Evolutionary conservation across 441 rosid genomes (phyloP), one percentile per base, ranked within the genome.

Genomic region (Biscutella laevigata): DNA sequence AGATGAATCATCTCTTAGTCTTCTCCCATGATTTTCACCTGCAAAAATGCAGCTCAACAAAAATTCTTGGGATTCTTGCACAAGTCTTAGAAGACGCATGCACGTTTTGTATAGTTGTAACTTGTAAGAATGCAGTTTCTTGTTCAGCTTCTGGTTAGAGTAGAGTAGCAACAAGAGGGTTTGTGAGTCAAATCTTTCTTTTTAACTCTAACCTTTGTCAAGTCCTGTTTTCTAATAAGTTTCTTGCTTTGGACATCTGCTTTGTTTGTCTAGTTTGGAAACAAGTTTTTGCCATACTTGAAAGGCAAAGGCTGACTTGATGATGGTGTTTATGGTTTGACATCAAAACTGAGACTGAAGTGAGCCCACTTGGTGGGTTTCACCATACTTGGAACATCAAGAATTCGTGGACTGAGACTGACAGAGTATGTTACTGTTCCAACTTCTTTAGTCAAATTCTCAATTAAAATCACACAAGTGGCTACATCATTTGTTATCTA

Each of bases 381-480:
- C n/a, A n/a, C n/a, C n/a, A n/a, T n/a, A n/a, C n/a, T n/a, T n/a
- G n/a, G n/a, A n/a, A n/a, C n/a, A n/a, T n/a, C n/a, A n/a, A 36
- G 6, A 17, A 5, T 26, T 27, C 26, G 25, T 53, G 33, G 14
- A 4, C 36, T 7, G 33, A 51, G 43, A 21, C 4, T 7, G 24
- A 25, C 4, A 22, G 4, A n/a, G 6, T 12, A 39, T 39, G 14
- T 19, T 39, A 0, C 14, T 19, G 14, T n/a, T n/a, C n/a, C 26
- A 4, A 25, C 25, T 19, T 39, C 24, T 77, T 80, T 75, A 56
- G 86, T 81, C 52, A 84, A 70, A 43, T 80, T 78, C 48, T 85
- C 88, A 80, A 58, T 80, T 62, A 87, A 68, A 55, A 88, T n/a
- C n/a, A n/a, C 90, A 67, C 94, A 70, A 21, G 88, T 82, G 43